A percentile compares a stretch with the other conserved stretches of the same genome.
These are phyloP conservation scores for Tribonema minus DNA, from an alignment of 108 stramenopile species.

Conservation along the genomic window DNA sequence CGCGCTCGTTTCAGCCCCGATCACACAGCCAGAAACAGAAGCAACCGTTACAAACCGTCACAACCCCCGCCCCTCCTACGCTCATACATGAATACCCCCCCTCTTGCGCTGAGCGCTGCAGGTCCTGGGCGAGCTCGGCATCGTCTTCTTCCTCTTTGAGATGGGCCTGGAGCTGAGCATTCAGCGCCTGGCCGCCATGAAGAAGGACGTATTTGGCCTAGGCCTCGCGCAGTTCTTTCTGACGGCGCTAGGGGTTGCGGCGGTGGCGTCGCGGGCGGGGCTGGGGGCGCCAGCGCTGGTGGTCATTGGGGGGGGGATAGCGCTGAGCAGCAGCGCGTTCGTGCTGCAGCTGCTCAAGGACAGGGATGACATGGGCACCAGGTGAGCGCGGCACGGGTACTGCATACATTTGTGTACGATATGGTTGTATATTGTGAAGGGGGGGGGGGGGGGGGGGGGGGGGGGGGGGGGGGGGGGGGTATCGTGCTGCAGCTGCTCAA, in stretches of 20 bases:
- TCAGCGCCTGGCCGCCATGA: constrained; percentile 38
- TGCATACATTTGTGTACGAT: too few species aligned
- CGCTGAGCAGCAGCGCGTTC: constrained; percentile 83
- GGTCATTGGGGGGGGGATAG: constrained; percentile 81
- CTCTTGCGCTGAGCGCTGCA: background rate
- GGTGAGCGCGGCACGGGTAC: too few species aligned
- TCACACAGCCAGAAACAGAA: too few species aligned
- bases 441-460: constrained; percentile 82
- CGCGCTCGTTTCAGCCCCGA: too few species aligned
- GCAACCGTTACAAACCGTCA: too few species aligned
- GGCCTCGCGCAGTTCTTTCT: constrained; percentile 76
- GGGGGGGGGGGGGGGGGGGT: constrained; percentile 78
- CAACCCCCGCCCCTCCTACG: too few species aligned
- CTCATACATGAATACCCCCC: too few species aligned
- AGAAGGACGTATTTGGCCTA: constrained; percentile 83
- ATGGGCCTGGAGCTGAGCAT: constrained; percentile 92
- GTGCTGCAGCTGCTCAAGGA: constrained; percentile 91
- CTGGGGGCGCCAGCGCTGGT: constrained; percentile 70
- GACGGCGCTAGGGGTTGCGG: constrained; percentile 69
- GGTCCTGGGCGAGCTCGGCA: constrained; percentile 80
- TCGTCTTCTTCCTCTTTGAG: constrained; percentile 94
- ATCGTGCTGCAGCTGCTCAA: constrained; percentile 90
- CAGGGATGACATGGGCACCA: constrained; percentile 81
- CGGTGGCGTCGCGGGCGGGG: constrained; percentile 60
- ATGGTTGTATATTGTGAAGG: too few species aligned